phyloP scores from a whole-genome alignment of 495 filamentous ascomycete species.

The Tuber umbilicatum region DNA sequence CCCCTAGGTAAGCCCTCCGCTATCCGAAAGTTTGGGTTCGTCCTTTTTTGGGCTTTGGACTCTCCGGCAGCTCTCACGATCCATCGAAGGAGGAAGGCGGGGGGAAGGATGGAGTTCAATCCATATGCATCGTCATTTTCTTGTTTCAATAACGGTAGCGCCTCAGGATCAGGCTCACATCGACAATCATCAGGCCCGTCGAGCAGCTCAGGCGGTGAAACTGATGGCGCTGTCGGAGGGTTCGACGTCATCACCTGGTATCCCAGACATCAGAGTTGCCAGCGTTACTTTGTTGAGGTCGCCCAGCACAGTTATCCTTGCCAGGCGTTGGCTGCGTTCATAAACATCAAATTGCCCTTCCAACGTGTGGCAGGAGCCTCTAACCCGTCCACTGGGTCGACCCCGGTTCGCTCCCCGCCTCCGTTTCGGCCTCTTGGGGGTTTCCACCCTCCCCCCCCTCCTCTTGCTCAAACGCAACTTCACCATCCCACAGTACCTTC shows the following conservation, averaged over 20 bases:
- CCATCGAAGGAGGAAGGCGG: neutral
- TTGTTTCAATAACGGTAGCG: neutral
- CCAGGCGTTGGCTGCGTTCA: conserved; percentile 81
- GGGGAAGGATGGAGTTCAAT: neutral
- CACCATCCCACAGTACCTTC: conserved; percentile 32
- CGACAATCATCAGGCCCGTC: neutral
- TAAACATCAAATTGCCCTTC: conserved; percentile 75
- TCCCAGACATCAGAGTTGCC: conserved; percentile 83
- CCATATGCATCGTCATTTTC: neutral
- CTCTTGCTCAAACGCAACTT: neutral
- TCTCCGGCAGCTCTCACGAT: neutral
- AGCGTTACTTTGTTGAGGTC: conserved; percentile 86
- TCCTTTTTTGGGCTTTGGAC: neutral
- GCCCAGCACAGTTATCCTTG: conserved; percentile 77
- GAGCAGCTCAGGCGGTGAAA: conserved; percentile 20
- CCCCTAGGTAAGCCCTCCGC: neutral
- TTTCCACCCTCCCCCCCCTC: conserved; percentile 22
- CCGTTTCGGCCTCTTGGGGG: conserved; percentile 35
- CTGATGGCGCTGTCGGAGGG: conserved; percentile 25
- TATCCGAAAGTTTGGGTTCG: neutral
- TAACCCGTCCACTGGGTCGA: conserved; percentile 35
- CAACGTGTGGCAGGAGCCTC: conserved; percentile 47
- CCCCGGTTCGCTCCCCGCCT: conserved; percentile 37
- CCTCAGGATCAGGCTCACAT: conserved; percentile 5
- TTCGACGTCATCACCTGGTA: conserved; percentile 94